Evolutionary conservation across 169 alveolate species (phyloP), one percentile per base, ranked within the genome.

Genomic region (Theileria parva): DNA sequence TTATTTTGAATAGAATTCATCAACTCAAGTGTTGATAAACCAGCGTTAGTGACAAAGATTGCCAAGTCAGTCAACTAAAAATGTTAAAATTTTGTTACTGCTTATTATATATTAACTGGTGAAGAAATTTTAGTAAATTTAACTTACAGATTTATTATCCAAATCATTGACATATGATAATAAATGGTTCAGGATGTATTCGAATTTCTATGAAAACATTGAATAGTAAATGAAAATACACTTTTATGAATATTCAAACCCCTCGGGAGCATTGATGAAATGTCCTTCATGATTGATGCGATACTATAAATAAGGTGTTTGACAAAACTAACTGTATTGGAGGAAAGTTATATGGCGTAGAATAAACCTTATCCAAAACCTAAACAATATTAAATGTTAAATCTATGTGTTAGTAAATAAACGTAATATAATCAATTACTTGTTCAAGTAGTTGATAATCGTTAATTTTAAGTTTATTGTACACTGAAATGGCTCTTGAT

Each of bases 401-500:
- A 53, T 69, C 75, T 48, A 57, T 6, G 8, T 37, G 48, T 37
- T 37, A 37, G 12, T 7, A 55, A 21, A 55, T 15, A 55, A 55
- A 15, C 19, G 44, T 53, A 48, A 85, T 78, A 73, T 71, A 86
- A 57, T 51, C 70, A 25, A 72, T 73, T 17, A 87, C 88, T 34
- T 69, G 59, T 51, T 81, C 77, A 74, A 87, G 85, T n/a, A 91
- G 81, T 1, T 66, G 63, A 30, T 87, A 68, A 51, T 91, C 94
- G 75, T 87, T 91, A n/a, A 91, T 75, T 74, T 91, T 90, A 55
- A 86, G 65, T 32, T 39, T 79, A 70, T 67, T 39, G 67, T 80
- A 90, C 0, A 91, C 77, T 39, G 57, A 15, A 6, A 85, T 76
- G 15, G 72, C 75, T 68, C 84, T 72, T 32, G 87, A 77, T 21